Evolutionary conservation across 164 flowering plant species (phyloP).

Genomic region (Magnolia kwangsiensis): DNA sequence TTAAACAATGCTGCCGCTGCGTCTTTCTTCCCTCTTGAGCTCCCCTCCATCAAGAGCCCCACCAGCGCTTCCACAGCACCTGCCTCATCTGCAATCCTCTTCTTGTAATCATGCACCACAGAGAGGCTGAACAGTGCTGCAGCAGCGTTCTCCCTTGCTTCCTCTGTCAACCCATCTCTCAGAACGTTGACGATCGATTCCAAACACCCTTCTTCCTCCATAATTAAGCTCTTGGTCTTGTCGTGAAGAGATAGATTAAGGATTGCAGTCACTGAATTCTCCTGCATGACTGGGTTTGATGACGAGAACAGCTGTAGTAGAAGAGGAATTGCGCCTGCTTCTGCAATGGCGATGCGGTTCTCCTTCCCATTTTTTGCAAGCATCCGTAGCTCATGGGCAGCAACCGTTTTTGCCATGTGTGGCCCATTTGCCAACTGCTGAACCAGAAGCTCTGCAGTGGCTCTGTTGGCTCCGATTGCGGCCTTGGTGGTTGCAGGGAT

Average conservation of each 20-base stretch:
- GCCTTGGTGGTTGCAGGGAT: conserved; percentile 50
- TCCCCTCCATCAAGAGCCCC: conserved; percentile 52
- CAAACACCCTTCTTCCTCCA: conserved; percentile 78
- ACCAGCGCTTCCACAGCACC: conserved; percentile 80
- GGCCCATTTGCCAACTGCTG: conserved; percentile 58
- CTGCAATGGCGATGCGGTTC: conserved; percentile 85
- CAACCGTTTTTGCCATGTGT: conserved; percentile 52
- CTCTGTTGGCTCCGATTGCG: conserved; percentile 72
- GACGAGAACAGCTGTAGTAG: conserved; percentile 60
- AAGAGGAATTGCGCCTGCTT: conserved; percentile 93
- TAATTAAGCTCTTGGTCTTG: conserved; percentile 69
- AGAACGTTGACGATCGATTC: conserved; percentile 64
- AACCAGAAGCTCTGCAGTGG: conserved; percentile 68
- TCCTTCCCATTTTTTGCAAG: conserved; percentile 82
- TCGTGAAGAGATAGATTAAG: conserved; percentile 85
- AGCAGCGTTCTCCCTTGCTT: conserved; percentile 94
- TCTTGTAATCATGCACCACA: conserved; percentile 82
- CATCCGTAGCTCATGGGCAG: conserved; percentile 76
- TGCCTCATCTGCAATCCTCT: conserved; percentile 58
- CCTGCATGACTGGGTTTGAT: conserved; percentile 61
- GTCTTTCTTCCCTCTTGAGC: conserved; percentile 74
- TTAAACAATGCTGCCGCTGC: conserved; percentile 92
- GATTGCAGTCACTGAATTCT: conserved; percentile 92
- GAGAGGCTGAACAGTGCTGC: conserved; percentile 95
- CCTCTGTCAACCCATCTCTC: conserved; percentile 60